Evolutionary conservation across 257 asterid species (phyloP).

Genomic region (Nicotiana noctiflora): DNA sequence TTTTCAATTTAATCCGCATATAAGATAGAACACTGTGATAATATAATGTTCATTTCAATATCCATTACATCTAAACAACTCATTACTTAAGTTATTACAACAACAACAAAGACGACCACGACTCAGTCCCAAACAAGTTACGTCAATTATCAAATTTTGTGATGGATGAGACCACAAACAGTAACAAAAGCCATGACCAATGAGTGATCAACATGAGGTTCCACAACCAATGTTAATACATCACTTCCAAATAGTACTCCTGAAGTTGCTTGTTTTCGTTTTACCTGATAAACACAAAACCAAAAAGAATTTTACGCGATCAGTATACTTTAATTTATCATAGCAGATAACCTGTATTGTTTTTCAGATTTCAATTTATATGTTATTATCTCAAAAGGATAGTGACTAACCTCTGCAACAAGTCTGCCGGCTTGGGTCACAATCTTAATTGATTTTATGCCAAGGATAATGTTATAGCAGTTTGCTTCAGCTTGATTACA

Average conservation of each 20-base stretch:
- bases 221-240: conserved; percentile 50
- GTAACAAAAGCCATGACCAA: conserved; percentile 51
- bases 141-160: background rate
- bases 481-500: conserved; percentile 12
- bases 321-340: no score
- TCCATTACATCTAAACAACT: background rate
- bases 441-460: conserved; percentile 30
- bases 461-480: conserved; percentile 20
- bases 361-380: background rate
- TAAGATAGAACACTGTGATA: no score
- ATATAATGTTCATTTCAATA: no score
- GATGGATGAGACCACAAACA: conserved; percentile 45
- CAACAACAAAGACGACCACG: no score
- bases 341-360: no score
- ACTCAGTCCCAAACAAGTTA: no score
- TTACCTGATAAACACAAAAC: conserved; percentile 27
- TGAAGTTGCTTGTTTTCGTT: conserved; percentile 31
- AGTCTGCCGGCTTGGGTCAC: conserved; percentile 19
- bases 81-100: background rate
- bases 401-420: conserved; percentile 36
- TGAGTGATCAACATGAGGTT: conserved; percentile 47
- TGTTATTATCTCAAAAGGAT: background rate
- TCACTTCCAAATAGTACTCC: conserved; percentile 58
- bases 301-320: no score
- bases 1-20: no score